phyloP scores from a whole-genome alignment of 2,329 filamentous ascomycete genomes.

The Byssochlamys sp. region DNA sequence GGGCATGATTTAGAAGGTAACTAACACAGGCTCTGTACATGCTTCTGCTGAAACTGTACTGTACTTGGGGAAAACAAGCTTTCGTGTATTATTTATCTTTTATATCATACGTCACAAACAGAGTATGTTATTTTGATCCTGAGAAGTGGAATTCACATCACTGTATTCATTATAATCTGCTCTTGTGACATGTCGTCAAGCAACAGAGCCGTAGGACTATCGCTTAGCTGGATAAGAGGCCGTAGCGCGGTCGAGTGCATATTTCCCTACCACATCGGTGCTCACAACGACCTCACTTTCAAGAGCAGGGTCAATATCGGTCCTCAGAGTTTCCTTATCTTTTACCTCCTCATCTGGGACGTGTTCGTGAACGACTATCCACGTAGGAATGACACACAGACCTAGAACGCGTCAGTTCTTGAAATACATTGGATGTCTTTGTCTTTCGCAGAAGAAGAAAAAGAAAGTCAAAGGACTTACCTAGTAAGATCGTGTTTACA shows the following conservation, averaged over 20 bases:
- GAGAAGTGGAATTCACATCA: too few species aligned
- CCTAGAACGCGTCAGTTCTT: conserved; percentile 6
- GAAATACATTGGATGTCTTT: neutral
- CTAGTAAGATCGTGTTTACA: conserved; percentile 30
- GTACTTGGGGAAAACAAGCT: too few species aligned
- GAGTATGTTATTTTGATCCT: too few species aligned
- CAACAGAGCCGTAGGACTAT: neutral
- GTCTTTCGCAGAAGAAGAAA: too few species aligned
- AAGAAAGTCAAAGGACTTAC: conserved; percentile 8
- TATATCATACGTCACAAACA: too few species aligned
- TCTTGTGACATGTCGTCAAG: too few species aligned
- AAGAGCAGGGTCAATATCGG: neutral
- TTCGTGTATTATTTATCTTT: too few species aligned
- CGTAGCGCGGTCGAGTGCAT: neutral
- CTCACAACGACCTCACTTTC: neutral
- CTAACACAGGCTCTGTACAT: neutral
- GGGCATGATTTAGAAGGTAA: too few species aligned
- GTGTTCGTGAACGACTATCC: conserved; percentile 15
- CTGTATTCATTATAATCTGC: too few species aligned
- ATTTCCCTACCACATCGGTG: neutral
- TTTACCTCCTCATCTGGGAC: conserved; percentile 9
- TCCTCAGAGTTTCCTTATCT: neutral
- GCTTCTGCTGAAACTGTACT: neutral
- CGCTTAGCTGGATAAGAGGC: neutral
- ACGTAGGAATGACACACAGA: conserved; percentile 18